A percentile compares a stretch with the other conserved stretches of the same genome.
Evolutionary conservation across 2,329 filamentous ascomycete species (phyloP).

Genomic region (Penicillium sp.): DNA sequence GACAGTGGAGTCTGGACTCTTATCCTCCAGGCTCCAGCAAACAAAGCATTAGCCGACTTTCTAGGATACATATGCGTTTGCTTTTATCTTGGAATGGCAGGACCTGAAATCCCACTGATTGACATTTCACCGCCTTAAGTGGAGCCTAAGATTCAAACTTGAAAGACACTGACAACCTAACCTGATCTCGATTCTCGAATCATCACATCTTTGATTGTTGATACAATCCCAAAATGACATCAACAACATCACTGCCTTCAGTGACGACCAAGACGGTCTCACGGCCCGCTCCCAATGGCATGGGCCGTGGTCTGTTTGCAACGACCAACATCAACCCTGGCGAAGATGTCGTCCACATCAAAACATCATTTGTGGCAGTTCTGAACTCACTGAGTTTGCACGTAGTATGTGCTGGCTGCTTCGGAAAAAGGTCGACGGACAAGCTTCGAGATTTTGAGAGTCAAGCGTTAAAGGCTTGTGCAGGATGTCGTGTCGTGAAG

Average conservation of each 20-base stretch:
- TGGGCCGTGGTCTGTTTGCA: conserved; percentile 56
- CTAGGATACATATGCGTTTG: too few relatives aligned
- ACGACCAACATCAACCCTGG: conserved; percentile 47
- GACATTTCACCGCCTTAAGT: conserved; percentile 1
- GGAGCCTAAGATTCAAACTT: background rate
- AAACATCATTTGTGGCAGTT: conserved; percentile 52
- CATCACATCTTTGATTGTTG: too few relatives aligned
- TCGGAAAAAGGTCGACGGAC: conserved; percentile 37
- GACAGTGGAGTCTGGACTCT: too few relatives aligned
- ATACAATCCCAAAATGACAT: conserved; percentile 19
- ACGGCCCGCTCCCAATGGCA: conserved; percentile 24
- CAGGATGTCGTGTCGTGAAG: conserved; percentile 54
- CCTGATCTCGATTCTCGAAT: background rate
- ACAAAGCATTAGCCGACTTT: too few relatives aligned
- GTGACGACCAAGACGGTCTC: conserved; percentile 26
- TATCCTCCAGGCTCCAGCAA: too few relatives aligned
- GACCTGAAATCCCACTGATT: too few relatives aligned
- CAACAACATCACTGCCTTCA: conserved; percentile 14
- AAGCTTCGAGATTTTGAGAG: too few relatives aligned
- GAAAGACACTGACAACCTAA: too few relatives aligned
- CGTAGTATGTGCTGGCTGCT: conserved; percentile 58
- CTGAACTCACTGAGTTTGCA: conserved; percentile 51
- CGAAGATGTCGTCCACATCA: conserved; percentile 48
- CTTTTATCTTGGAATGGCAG: too few relatives aligned
- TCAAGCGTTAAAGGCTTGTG: conserved; percentile 54